Base-by-base conservation (phyloP, 2,329 filamentous ascomycete species). In the Pseudogymnoascus sp. region DNA sequence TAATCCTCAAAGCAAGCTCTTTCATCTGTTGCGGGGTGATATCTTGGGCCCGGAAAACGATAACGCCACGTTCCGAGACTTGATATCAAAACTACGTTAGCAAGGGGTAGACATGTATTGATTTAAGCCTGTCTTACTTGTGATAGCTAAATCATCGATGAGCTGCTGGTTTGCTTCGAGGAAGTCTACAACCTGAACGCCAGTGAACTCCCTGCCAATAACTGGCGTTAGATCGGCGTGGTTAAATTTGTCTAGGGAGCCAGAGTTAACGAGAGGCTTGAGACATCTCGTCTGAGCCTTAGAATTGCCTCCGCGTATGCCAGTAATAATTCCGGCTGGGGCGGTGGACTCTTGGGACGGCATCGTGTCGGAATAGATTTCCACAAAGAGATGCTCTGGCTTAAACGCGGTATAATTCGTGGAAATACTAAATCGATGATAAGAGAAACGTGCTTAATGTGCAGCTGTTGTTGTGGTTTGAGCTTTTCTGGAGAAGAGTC, bases 131-230 rank as follows among this genome's bases (percentile, higher is more conserved):
- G 46, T 4, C 74, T 26, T 78, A 68, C 82, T 76, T 65, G 62
- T 70, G 16, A 72, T 62, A 11, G 70, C 88, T 0, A 91, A 76
- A 68, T 90, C 88, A 1, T 84, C 80, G 28, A 90, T 72, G 22
- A 88, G 75, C 40, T 85, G 46, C 14, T 68, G 64, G 0, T 84
- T 78, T 0, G 83, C 82, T 28, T 83, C 76, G 4, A 90, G 76
- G 66, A 82, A 81, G 2, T 90, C 85, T 6, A 80, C 80, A 0
- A 89, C 76, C 65, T 87, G 82, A 24, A 82, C 77, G 10, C 78
- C 78, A 11, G 80, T 76, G 66, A 81, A 89, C 67, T 89, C 86
- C 6, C 79, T 78, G 2, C 86, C 86, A 64, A 70, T 68, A 10
- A 65, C 61, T 2, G 69, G 67, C 14, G 69, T 70, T 2, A 66